Evolutionary conservation across 345 rosid species (phyloP), one percentile per base, ranked within the genome.

Genomic region (Sonneratia caseolaris): DNA sequence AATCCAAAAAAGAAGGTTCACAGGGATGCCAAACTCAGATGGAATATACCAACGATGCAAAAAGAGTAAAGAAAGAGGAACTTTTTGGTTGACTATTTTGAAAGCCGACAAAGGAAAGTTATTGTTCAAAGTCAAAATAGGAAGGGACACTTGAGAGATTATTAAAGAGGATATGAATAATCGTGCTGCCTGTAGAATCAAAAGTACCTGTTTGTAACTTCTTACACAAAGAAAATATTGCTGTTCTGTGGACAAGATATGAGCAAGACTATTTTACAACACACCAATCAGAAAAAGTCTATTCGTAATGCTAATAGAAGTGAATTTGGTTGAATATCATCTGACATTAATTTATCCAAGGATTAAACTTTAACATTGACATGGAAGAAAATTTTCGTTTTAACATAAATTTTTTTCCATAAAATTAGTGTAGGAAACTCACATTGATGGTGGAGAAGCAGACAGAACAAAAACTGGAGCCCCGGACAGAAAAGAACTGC

Each of bases 391-490:
- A 62, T 10, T 27, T 57, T 62, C 5, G 32, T 27, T 27, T 27
- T 11, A 13, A 27, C 37, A 13, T 57, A 57, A 2, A 35, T 14
- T 0, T 62, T 5, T 6, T 14, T 16, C 66, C 4, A 11, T 14
- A 69, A 69, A 68, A 55, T 2, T 9, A 68, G 66, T 57, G 57
- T 53, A 22, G 49, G 70, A 56, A 38, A 87, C 97, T 86, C 82
- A 94, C 98, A 72, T 79, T 67, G 88, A 83, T 70, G 72, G 89
- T 86, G 84, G 80, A 57, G 86, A 90, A 77, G 97, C 92, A 70
- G 93, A 88, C 56, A 94, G 75, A 59, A 84, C 79, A 72, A 82
- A 80, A 70, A 89, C 88, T 19, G 96, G 96, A 82, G 74, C 64
- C 57, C 90, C 91, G 35, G 74, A 71, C 40, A 76, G 73, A 51